Conservation (phyloP, 345 rosid species). For the Moricandia moricandioides region DNA sequence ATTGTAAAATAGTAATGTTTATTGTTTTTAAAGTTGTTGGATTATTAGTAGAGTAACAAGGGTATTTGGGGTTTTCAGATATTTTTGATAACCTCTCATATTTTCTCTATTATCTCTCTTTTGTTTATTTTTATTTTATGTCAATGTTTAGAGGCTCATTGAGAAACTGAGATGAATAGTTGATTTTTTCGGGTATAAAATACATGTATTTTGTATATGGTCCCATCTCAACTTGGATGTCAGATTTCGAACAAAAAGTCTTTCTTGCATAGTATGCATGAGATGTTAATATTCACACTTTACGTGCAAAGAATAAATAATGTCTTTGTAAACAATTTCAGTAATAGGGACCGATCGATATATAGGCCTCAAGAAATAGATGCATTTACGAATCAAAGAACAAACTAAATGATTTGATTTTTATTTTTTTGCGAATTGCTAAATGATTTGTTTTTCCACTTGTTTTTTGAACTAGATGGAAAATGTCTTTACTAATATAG, state of each 20-base stretch:
- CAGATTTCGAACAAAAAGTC: background rate
- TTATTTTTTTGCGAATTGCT: no score
- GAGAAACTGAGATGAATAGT: no score
- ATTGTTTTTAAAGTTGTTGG: background rate
- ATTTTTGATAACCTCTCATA: background rate
- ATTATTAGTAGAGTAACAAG: background rate
- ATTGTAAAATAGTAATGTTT: background rate
- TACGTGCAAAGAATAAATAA: background rate
- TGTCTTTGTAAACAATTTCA: background rate
- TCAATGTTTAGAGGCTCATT: no score
- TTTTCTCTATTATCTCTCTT: background rate
- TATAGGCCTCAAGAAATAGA: background rate
- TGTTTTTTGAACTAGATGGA: constrained; percentile 8
- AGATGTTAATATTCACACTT: background rate
- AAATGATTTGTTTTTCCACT: no score
- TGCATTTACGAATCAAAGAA: background rate
- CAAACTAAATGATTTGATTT: background rate
- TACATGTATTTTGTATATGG: background rate
- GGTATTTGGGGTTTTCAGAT: background rate
- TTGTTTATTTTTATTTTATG: no score
- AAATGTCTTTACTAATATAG: background rate
- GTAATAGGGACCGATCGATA: background rate
- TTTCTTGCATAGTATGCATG: background rate
- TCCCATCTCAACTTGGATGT: background rate
- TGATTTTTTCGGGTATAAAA: no score